A percentile compares a stretch with the other conserved stretches of the same genome.
Evolutionary conservation across 805 yeast genomes (phyloP).

Genomic region (Kodamaea jinghongensis): DNA sequence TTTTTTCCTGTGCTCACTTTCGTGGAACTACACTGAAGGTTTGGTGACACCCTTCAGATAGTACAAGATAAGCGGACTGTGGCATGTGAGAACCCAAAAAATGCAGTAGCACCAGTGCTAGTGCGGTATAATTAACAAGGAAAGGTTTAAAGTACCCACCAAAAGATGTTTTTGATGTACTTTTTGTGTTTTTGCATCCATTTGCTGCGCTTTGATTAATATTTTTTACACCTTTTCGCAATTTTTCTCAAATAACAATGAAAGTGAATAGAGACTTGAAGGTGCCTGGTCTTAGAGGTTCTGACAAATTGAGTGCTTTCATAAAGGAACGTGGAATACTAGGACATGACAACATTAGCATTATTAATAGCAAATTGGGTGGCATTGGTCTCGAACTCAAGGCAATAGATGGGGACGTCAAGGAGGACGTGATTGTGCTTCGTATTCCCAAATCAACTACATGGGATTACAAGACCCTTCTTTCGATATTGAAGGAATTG

Average conservation of each 20-base stretch:
- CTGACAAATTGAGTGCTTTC: not conserved
- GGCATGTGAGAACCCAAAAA: no score
- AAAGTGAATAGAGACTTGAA: not conserved
- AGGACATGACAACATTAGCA: constrained; percentile 10
- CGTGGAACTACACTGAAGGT: no score
- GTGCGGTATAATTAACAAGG: no score
- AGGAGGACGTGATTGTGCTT: constrained; percentile 12
- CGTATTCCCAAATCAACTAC: constrained; percentile 9
- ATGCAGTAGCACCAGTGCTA: no score
- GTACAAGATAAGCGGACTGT: no score
- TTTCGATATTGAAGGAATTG: constrained; percentile 18
- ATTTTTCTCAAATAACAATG: not conserved
- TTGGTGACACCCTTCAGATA: no score
- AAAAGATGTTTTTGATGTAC: no score
- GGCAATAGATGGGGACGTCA: not conserved
- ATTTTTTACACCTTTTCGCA: not conserved
- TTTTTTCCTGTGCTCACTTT: no score
- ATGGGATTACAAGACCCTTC: constrained; percentile 21
- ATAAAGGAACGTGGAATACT: not conserved
- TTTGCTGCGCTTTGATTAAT: no score
- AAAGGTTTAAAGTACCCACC: no score
- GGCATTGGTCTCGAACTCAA: constrained; percentile 29
- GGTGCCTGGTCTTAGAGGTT: not conserved
- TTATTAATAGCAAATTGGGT: constrained; percentile 25
- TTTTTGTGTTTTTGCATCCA: no score